Evolutionary conservation across 208 protist species (phyloP).

Genomic region (Trypanosoma scelopori): DNA sequence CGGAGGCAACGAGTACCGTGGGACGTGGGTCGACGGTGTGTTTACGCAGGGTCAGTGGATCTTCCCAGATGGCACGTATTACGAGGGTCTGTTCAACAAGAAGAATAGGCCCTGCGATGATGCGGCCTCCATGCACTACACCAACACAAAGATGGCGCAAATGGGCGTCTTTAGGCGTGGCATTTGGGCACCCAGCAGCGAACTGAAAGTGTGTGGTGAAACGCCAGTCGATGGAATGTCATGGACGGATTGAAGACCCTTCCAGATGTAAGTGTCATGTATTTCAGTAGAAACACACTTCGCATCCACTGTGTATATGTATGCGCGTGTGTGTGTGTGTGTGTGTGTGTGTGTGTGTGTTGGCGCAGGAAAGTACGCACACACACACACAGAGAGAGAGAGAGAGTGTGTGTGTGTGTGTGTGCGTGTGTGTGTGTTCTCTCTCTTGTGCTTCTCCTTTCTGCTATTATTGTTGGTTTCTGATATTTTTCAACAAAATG

Average conservation of each 20-base stretch:
- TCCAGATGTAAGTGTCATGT: slow-evolving; percentile 15
- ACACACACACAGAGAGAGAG: too few relatives aligned
- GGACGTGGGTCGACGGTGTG: slow-evolving; percentile 70
- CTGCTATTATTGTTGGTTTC: slow-evolving; percentile 15
- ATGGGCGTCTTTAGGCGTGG: slow-evolving; percentile 72
- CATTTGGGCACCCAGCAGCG: slow-evolving; percentile 72
- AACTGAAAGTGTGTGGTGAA: slow-evolving; percentile 63
- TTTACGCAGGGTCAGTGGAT: slow-evolving; percentile 90
- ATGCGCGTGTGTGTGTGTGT: slow-evolving; percentile 7
- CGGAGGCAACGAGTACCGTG: slow-evolving; percentile 80
- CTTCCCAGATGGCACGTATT: slow-evolving; percentile 81
- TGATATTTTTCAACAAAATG: too few relatives aligned
- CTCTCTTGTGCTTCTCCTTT: slow-evolving; percentile 7
- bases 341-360: slow-evolving; percentile 6
- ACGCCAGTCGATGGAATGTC: slow-evolving; percentile 62
- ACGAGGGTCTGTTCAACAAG: slow-evolving; percentile 89
- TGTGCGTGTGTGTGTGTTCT: slow-evolving; percentile 8
- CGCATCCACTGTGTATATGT: slow-evolving; percentile 7
- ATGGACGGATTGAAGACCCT: slow-evolving; percentile 39
- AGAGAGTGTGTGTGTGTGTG: slow-evolving; percentile 8
- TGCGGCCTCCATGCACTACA: slow-evolving; percentile 74
- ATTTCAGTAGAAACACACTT: slow-evolving; percentile 12
- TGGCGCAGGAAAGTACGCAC: too few relatives aligned
- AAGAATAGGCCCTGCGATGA: slow-evolving; percentile 81
- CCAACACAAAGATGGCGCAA: slow-evolving; percentile 65